These are phyloP conservation scores for Avena atlantica DNA, from an alignment of 176 grass and related monocot genomes.

Conservation along the genomic window DNA sequence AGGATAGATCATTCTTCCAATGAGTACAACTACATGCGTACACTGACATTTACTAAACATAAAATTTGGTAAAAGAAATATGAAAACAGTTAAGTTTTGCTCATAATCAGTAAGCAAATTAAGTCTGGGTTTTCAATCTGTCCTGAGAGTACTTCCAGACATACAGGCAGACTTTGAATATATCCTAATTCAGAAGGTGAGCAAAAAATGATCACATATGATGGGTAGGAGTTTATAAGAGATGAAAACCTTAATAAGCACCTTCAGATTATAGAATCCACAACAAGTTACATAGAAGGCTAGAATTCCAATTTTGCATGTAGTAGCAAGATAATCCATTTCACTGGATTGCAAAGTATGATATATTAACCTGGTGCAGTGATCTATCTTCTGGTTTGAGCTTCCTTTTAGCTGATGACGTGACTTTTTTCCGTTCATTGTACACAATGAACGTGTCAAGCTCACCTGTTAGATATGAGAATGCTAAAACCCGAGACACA, in stretches of 20 bases:
- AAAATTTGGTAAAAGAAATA: not conserved
- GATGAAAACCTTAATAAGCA: not conserved
- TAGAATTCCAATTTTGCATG: slow-evolving; percentile 11
- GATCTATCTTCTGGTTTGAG: slow-evolving; percentile 80
- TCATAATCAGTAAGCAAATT: slow-evolving; percentile 15
- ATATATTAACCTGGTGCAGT: slow-evolving; percentile 79
- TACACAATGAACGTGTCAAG: slow-evolving; percentile 94
- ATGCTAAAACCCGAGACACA: slow-evolving; percentile 33
- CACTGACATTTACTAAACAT: slow-evolving; percentile 15
- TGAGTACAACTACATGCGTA: not conserved
- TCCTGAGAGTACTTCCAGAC: not conserved
- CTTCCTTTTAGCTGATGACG: slow-evolving; percentile 98
- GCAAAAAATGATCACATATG: not conserved
- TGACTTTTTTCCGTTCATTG: slow-evolving; percentile 95
- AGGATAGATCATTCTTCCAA: not conserved
- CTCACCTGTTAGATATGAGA: slow-evolving; percentile 55
- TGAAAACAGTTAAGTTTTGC: not conserved
- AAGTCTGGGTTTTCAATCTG: slow-evolving; percentile 3
- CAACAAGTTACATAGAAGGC: not conserved
- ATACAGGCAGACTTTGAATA: slow-evolving; percentile 8
- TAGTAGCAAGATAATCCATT: slow-evolving; percentile 20
- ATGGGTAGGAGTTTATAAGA: not conserved
- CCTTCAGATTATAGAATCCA: slow-evolving; percentile 13
- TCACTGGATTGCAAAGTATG: not conserved
- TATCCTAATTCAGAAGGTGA: not conserved